A percentile compares a stretch with the other conserved stretches of the same genome.
These are phyloP conservation scores for Casaregolazyma lundiana DNA, from an alignment of 1,139 yeast species.

Conservation along the genomic window DNA sequence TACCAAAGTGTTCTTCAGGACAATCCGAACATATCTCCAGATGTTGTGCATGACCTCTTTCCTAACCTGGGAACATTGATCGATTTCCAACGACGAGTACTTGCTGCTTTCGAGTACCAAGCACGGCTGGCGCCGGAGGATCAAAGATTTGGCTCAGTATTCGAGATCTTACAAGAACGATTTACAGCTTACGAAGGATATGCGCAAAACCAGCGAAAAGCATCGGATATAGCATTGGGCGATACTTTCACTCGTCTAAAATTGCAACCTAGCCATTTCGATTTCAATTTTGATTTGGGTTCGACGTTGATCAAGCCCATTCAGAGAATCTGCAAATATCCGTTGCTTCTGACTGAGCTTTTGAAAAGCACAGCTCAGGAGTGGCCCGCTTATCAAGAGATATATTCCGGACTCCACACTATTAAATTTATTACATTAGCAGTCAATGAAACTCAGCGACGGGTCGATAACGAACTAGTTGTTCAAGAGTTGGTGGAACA, in stretches of 20 bases:
- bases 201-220: conserved; percentile 79
- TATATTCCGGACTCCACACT: conserved; percentile 63
- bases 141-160: conserved; percentile 85
- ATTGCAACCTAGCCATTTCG: conserved; percentile 5
- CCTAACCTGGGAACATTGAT: conserved; percentile 83
- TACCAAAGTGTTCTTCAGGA: conserved; percentile 66
- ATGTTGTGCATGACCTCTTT: conserved; percentile 73
- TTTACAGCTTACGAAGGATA: conserved; percentile 86
- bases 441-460: conserved; percentile 91
- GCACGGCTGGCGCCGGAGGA: conserved; percentile 66
- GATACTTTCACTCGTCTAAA: conserved; percentile 54
- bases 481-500: conserved; percentile 65
- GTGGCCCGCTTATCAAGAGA: conserved; percentile 61
- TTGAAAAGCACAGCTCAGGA: conserved; percentile 55
- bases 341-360: conserved; percentile 71
- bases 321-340: conserved; percentile 91
- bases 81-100: conserved; percentile 87
- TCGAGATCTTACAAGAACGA: conserved; percentile 70
- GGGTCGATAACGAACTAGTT: conserved; percentile 78
- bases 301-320: conserved; percentile 89
- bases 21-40: conserved; percentile 68
- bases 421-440: conserved; percentile 72
- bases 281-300: conserved; percentile 71
- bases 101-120: conserved; percentile 86
- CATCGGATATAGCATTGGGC: conserved; percentile 68